These are phyloP conservation scores for Sistotremastrum suecicum DNA, from an alignment of 768 basidiomycete species.

Conservation along the genomic window DNA sequence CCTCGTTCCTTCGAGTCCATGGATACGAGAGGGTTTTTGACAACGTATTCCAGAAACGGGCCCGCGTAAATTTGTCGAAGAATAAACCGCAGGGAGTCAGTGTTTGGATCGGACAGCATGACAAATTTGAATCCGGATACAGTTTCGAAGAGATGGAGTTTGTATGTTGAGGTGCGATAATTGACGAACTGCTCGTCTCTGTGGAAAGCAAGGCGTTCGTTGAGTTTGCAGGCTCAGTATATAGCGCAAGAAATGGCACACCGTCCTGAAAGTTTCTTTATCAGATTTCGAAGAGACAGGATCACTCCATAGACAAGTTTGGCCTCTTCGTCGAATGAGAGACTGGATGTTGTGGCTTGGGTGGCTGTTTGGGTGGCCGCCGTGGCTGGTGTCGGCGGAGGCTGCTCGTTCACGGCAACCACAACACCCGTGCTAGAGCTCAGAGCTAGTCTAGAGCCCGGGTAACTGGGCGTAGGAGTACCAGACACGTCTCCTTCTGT, in stretches of 20 bases:
- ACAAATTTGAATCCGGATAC: constrained; percentile 89
- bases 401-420: constrained; percentile 38
- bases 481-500: constrained; percentile 19
- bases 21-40: constrained; percentile 74
- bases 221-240: not conserved
- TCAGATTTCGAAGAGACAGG: constrained; percentile 82
- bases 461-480: constrained; percentile 25
- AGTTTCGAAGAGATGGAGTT: constrained; percentile 86
- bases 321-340: constrained; percentile 93
- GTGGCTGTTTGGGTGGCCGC: not conserved
- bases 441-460: constrained; percentile 54
- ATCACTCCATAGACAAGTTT: constrained; percentile 97
- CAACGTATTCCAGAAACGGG: constrained; percentile 88
- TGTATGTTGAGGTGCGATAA: constrained; percentile 87
- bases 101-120: constrained; percentile 77
- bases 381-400: constrained; percentile 18
- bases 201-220: constrained; percentile 2
- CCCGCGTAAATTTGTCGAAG: constrained; percentile 87
- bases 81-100: constrained; percentile 71
- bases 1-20: constrained; percentile 78
- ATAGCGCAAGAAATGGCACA: constrained; percentile 17
- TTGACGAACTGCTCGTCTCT: constrained; percentile 87
- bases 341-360: constrained; percentile 30
- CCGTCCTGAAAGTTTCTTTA: constrained; percentile 87
- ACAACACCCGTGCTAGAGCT: constrained; percentile 51